Evolutionary conservation across 306 rosid species (phyloP).

Genomic region (Trifolium dubium): DNA sequence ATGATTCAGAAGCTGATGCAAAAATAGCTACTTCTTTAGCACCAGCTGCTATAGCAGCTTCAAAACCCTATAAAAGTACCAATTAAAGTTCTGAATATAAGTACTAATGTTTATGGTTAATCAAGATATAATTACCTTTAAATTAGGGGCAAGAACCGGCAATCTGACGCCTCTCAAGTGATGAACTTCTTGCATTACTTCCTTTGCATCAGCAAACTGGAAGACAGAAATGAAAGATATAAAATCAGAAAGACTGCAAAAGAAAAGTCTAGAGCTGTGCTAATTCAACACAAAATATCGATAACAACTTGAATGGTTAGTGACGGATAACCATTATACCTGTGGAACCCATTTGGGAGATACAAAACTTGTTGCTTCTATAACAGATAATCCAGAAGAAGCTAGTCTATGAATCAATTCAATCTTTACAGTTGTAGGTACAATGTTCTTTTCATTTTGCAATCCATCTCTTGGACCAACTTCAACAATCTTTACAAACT

Average conservation of each 20-base stretch:
- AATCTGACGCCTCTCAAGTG: constrained; percentile 61
- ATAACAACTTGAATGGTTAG: no score
- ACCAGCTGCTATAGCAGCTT: constrained; percentile 88
- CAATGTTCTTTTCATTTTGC: constrained; percentile 82
- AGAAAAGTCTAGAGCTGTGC: no score
- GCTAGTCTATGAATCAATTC: constrained; percentile 76
- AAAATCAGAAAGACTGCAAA: constrained; percentile 10
- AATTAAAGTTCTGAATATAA: constrained; percentile 27
- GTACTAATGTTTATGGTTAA: neutral
- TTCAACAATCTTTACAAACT: constrained; percentile 84
- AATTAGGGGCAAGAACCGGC: constrained; percentile 87
- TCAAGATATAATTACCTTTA: constrained; percentile 55
- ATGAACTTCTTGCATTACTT: constrained; percentile 74
- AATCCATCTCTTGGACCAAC: constrained; percentile 97
- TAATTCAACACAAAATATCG: no score
- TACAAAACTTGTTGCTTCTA: constrained; percentile 94
- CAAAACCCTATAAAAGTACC: constrained; percentile 67
- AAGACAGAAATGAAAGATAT: constrained; percentile 23
- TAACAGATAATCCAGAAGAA: constrained; percentile 73
- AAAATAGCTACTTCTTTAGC: constrained; percentile 87
- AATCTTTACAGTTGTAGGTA: constrained; percentile 67
- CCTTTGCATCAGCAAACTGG: constrained; percentile 86
- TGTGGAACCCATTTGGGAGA: constrained; percentile 97
- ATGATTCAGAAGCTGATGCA: constrained; percentile 92
- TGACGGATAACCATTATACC: constrained; percentile 64